Conservation (phyloP, 768 basidiomycete genomes). For the Crassisporium funariophilum region DNA sequence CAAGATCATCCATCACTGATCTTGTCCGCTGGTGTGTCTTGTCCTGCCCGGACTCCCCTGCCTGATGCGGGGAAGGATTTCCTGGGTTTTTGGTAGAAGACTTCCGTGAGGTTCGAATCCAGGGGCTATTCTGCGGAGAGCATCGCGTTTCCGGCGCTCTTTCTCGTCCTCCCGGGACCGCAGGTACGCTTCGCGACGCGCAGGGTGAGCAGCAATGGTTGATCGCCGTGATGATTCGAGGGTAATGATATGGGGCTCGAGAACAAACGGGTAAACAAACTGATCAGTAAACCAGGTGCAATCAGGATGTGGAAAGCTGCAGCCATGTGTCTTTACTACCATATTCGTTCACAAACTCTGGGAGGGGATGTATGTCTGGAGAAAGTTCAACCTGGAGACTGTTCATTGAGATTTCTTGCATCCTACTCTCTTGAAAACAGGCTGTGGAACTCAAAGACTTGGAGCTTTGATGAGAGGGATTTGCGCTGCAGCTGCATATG, state of each 20-base stretch:
- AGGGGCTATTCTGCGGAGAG: constrained; percentile 76
- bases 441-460: constrained; percentile 81
- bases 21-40: constrained; percentile 28
- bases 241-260: constrained; percentile 83
- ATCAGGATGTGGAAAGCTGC: not conserved
- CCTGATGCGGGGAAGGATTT: constrained; percentile 7
- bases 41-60: constrained; percentile 16
- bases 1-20: constrained; percentile 81
- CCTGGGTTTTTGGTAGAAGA: constrained; percentile 44
- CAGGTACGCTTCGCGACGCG: constrained; percentile 73
- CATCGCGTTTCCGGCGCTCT: constrained; percentile 63
- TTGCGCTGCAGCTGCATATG: constrained; percentile 70
- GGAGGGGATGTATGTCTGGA: constrained; percentile 91
- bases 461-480: constrained; percentile 73
- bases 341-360: constrained; percentile 87
- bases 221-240: constrained; percentile 72
- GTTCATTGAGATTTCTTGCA: constrained; percentile 3
- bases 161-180: constrained; percentile 77
- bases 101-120: constrained; percentile 74
- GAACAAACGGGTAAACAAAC: constrained; percentile 96
- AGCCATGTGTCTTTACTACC: constrained; percentile 43
- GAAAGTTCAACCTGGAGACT: constrained; percentile 73
- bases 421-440: constrained; percentile 42
- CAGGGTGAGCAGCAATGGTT: constrained; percentile 64
- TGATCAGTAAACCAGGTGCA: constrained; percentile 32